These are phyloP conservation scores for Aspergillus amoenus DNA, from an alignment of 2,329 filamentous ascomycete species.

Conservation along the genomic window DNA sequence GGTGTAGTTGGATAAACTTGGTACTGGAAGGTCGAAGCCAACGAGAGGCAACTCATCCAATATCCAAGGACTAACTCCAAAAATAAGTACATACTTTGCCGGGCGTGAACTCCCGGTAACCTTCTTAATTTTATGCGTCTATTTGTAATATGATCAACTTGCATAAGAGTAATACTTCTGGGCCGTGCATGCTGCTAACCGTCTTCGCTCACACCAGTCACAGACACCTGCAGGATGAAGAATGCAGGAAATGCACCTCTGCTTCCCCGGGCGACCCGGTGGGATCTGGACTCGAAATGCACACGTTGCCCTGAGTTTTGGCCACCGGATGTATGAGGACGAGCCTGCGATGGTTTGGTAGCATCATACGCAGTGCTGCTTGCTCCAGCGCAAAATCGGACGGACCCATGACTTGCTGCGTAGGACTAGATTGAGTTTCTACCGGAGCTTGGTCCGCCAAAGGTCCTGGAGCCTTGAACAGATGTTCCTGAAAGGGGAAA, in stretches of 20 bases:
- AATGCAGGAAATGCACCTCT: constrained; percentile 12
- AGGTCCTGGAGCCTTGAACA: not conserved
- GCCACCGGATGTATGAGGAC: not conserved
- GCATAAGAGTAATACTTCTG: not conserved
- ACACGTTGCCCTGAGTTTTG: not conserved
- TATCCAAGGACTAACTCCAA: not conserved
- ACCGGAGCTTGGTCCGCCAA: not conserved
- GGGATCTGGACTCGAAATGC: not conserved
- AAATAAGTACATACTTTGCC: not conserved
- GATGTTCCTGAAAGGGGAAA: not conserved
- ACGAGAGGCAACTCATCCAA: too few relatives aligned
- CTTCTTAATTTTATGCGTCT: not conserved
- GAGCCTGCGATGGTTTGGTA: not conserved
- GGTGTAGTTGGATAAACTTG: too few relatives aligned
- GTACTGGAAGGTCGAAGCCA: not conserved
- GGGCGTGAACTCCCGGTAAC: too few relatives aligned
- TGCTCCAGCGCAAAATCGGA: not conserved
- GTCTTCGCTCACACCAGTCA: constrained; percentile 5
- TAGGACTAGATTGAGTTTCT: not conserved
- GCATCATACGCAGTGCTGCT: not conserved
- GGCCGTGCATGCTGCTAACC: constrained; percentile 10
- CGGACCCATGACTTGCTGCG: not conserved
- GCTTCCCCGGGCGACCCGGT: not conserved
- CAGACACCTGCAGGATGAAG: constrained; percentile 9
- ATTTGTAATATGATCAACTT: not conserved